phyloP scores from a whole-genome alignment of 2,329 filamentous ascomycete species.

The Penicillium sp. region DNA sequence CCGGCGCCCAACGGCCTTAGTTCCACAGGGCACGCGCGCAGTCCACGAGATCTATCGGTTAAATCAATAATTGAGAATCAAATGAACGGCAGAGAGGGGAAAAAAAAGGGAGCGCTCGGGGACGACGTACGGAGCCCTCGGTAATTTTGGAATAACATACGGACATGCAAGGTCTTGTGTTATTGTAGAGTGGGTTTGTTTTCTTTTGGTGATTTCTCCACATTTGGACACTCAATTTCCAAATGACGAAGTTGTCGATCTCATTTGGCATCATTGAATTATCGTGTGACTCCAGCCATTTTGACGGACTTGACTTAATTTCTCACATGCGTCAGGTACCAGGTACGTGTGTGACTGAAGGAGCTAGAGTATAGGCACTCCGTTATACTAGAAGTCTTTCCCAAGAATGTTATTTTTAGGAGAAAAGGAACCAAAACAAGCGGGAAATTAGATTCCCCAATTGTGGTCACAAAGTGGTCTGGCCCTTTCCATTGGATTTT shows the following conservation, averaged over 20 bases:
- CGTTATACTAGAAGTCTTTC: too few relatives aligned
- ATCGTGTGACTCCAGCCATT: not conserved
- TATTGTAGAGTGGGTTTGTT: not conserved
- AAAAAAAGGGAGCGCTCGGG: not conserved
- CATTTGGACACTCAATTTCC: slow-evolving; percentile 1
- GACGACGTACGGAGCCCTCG: not conserved
- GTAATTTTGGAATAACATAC: not conserved
- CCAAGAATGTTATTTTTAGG: slow-evolving; percentile 15
- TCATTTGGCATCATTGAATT: not conserved
- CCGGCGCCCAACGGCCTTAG: slow-evolving; percentile 19
- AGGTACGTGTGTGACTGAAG: slow-evolving; percentile 18
- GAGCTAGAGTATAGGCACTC: not conserved
- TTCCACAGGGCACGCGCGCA: slow-evolving; percentile 6
- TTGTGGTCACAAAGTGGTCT: slow-evolving; percentile 4
- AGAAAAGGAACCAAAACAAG: slow-evolving; percentile 6
- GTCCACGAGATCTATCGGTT: slow-evolving; percentile 11
- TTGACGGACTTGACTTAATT: not conserved
- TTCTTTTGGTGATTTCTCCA: not conserved
- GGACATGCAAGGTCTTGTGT: not conserved
- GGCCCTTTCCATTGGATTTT: slow-evolving; percentile 3
- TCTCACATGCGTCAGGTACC: slow-evolving; percentile 12
- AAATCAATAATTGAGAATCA: not conserved
- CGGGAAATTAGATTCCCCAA: not conserved
- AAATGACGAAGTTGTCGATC: not conserved
- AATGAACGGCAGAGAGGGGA: too few relatives aligned